These are phyloP conservation scores for Sporothrix pallida DNA, from an alignment of 2,329 filamentous ascomycete genomes.

Conservation along the genomic window DNA sequence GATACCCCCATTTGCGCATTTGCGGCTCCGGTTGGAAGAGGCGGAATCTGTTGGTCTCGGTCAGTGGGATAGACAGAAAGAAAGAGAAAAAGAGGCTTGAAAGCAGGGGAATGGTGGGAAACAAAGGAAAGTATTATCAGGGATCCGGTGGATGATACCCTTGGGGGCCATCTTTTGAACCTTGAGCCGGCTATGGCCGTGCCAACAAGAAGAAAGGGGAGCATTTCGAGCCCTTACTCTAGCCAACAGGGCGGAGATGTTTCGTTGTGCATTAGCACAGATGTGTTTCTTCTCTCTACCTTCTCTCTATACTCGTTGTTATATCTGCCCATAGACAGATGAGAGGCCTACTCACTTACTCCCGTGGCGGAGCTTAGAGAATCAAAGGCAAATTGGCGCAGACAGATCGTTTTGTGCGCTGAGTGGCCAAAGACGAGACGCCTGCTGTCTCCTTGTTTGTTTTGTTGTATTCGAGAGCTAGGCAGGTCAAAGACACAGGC, in stretches of 20 bases:
- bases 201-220: not conserved
- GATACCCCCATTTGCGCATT: not conserved
- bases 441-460: not conserved
- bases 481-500: not conserved
- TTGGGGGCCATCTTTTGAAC: not conserved
- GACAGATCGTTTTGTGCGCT: conserved; percentile 7
- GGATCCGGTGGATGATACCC: not conserved
- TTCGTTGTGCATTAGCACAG: not conserved
- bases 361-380: not conserved
- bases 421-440: conserved; percentile 16
- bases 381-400: not conserved
- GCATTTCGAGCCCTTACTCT: not conserved
- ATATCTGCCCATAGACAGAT: conserved; percentile 40
- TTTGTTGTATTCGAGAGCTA: conserved; percentile 15
- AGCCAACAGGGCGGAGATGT: too few species aligned
- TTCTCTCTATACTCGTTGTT: conserved; percentile 5
- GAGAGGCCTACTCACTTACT: conserved; percentile 33
- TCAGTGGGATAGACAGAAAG: not conserved
- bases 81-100: not conserved
- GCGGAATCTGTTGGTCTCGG: not conserved
- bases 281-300: not conserved
- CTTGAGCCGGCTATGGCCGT: not conserved
- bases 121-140: conserved; percentile 14
- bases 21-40: not conserved
- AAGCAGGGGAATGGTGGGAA: not conserved